Evolutionary conservation across 1,284 basidiomycete genomes (phyloP).

Genomic region (Cystobasidiaceae sp.): DNA sequence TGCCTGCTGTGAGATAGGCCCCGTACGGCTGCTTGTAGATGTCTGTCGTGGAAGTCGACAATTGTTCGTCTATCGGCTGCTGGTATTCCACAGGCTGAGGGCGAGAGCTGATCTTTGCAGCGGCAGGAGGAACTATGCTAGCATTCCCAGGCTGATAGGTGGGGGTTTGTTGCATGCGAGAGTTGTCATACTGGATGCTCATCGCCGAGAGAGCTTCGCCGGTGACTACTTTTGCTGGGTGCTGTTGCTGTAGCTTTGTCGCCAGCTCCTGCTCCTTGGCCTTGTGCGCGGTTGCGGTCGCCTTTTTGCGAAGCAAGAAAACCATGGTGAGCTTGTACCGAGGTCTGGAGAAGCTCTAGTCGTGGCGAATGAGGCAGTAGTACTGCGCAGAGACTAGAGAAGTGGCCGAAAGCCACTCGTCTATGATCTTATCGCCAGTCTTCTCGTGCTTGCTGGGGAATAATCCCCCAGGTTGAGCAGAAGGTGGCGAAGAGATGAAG

Average conservation of each 20-base stretch:
- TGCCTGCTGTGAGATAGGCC: neutral
- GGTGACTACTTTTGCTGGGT: neutral
- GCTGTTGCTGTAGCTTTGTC: neutral
- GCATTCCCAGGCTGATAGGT: slow-evolving; percentile 15
- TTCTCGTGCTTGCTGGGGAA: too few species aligned
- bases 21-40: neutral
- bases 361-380: neutral
- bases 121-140: neutral
- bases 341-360: neutral
- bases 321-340: neutral
- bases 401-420: slow-evolving; percentile 1
- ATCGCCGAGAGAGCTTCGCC: slow-evolving; percentile 24
- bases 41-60: neutral
- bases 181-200: slow-evolving; percentile 27
- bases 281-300: neutral
- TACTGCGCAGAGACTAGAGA: neutral
- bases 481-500: too few species aligned
- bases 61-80: neutral
- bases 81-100: neutral
- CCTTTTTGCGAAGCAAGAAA: slow-evolving; percentile 27
- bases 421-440: too few species aligned
- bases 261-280: slow-evolving; percentile 1
- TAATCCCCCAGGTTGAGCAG: too few species aligned
- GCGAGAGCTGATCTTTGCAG: neutral
- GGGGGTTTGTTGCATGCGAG: neutral